Evolutionary conservation across 805 yeast genomes (phyloP), one percentile per base, ranked within the genome.

Genomic region (Pichia cabralensis): DNA sequence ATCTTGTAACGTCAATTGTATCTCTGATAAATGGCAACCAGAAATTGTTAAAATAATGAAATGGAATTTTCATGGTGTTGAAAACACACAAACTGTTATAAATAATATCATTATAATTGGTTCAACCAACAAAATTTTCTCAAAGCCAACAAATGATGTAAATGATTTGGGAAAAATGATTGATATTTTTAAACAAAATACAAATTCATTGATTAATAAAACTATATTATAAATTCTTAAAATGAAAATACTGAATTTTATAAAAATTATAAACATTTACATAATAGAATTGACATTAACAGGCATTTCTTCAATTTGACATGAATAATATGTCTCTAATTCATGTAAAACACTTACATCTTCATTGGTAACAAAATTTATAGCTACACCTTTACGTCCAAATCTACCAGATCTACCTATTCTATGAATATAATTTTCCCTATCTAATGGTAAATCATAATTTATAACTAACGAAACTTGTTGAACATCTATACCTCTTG

Each of bases 351-450:
- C 71, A 45, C 71, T 68, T 45, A 70, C 69, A 58, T 89, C 96
- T 36, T 76, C 77, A 43, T 69, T 71, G 33, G 97, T 88, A 50
- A 88, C 79, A 55, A 89, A 82, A 69, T 88, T 92, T 58, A 89
- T 82, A 42, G 97, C 96, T 43, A 84, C 89, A 69, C 98, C 98
- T 67, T 88, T 89, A 63, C 98, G 76, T 59, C 98, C 98, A 69
- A 89, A 89, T 63, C 98, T 79, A 55, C 98, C 98, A 50, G 94
- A 84, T 67, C 98, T 78, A 62, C 98, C 98, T 53, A 89, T 94
- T 67, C 98, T 76, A 67, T 89, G 98, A 53, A 89, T 81, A 61
- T 92, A 89, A 69, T 84, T 88, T 63, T 88, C 96, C 61, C 81
- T 76, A 67, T 80, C 81, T 47, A 75, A 69, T 28, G 96, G 96